Evolutionary conservation across 768 basidiomycete genomes (phyloP), one percentile per base, ranked within the genome.

Genomic region (Termitomyces sp.): DNA sequence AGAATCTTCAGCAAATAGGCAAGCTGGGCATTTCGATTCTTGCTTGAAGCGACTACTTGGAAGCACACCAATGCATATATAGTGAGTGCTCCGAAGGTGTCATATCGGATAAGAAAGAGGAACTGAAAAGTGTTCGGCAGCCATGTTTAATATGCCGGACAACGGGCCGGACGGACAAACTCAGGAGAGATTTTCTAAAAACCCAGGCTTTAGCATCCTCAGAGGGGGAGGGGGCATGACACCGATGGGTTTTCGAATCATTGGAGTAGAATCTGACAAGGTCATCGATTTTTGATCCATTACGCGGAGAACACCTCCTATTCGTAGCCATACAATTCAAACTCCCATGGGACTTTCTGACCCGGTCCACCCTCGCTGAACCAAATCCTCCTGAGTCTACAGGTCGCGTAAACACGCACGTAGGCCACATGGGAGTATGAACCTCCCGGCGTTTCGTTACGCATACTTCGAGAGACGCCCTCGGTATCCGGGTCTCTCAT

Each of bases 311-410:
- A 21, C 27, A 40, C 9, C 53, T 41, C 54, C 56, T 59, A 62
- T 56, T 62, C 60, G 12, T n/a, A 40, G 11, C 61, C 66, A 50
- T 88, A 90, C 44, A 91, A 73, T 65, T 85, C 80, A 66, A 91
- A 90, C 71, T 92, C 90, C 88, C 87, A 90, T 32, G 89, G 87
- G 8, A 77, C 68, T 59, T 74, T 77, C 58, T 83, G 79, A 53
- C 71, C 68, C 54, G 80, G 78, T 9, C 78, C 78, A 45, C 69
- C 71, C 60, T 87, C 81, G 61, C 79, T 82, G 68, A 91, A 82
- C 90, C 90, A 92, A 29, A 92, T 82, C 65, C 90, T 76, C 59
- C 87, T 75, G 62, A 92, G 70, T 37, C 90, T 81, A 71, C 90
- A 92, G 37, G 81, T 89, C 21, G 89, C 89, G 66, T 90, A 87